Base-by-base conservation (phyloP, 2,329 filamentous ascomycete genomes). In the Colletotrichum godetiae region DNA sequence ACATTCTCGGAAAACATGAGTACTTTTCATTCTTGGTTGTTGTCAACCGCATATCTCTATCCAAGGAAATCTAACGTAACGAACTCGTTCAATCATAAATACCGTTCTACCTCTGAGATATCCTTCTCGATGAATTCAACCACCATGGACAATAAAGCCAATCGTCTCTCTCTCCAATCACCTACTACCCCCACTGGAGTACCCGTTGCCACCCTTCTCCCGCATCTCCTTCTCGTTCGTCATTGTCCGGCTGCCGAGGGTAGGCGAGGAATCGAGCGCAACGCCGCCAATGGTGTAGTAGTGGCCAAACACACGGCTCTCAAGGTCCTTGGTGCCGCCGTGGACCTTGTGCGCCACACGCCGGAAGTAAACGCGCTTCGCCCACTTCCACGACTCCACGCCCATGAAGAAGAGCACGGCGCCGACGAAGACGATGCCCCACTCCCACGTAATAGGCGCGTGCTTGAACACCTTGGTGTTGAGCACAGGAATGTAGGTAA, bases 381-480 rank as follows among this genome's bases (percentile, higher is more conserved):
- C 81, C 83, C 85, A 89, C 79, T 91, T 91, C 88, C 89, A 92
- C 0, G 79, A 67, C 78, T 92, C 90, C 5, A 90, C 84, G 5
- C 90, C 90, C 0, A 84, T 67, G 75, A 92, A 90, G 82, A 91
- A 92, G n/a, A 91, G 76, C 0, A 87, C 69, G 0, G 88, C 84
- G 19, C 84, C 85, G 24, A 90, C 76, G 69, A 91, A 89, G 3
- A 90, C 87, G 55, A 91, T 86, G 1, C 82, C 88, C 90, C 89
- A 92, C 77, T 91, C 89, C 90, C 90, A 91, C 12, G 81, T 84
- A 68, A 91, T 91, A 1, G 85, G 87, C 0, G 84, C 83, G 76
- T 91, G 89, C 78, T 89, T 88, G 80, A 91, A 91, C 10, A 91
- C 88, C 0, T 84, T 81, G 0, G 83, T 86, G 79, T 90, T 91